Conservation (phyloP, 768 basidiomycete species). For the Amyloporia xantha region DNA sequence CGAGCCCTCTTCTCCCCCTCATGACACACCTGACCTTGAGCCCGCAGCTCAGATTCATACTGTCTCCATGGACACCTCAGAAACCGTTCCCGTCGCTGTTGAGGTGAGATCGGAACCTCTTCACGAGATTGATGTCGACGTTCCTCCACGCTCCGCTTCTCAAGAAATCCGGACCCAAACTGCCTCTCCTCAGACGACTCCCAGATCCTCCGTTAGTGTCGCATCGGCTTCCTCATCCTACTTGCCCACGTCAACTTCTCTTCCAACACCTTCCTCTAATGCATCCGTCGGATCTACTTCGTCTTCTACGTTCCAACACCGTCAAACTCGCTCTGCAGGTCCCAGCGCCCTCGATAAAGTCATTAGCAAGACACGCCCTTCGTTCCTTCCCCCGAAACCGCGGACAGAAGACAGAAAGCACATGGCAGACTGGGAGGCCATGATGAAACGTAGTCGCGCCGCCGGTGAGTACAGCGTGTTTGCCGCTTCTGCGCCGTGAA, state of each 20-base stretch:
- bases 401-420: constrained; percentile 77
- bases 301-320: constrained; percentile 22
- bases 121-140: not conserved
- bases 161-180: constrained; percentile 8
- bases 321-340: constrained; percentile 49
- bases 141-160: constrained; percentile 7
- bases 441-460: constrained; percentile 77
- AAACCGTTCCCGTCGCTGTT: not conserved
- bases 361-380: constrained; percentile 77
- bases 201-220: constrained; percentile 2
- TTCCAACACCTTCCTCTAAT: constrained; percentile 20
- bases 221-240: constrained; percentile 21
- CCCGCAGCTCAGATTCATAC: constrained; percentile 16
- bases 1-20: constrained; percentile 2
- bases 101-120: constrained; percentile 5
- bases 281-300: constrained; percentile 9
- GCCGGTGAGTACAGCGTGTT: constrained; percentile 45
- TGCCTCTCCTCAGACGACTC: constrained; percentile 5
- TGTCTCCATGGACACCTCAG: constrained; percentile 10
- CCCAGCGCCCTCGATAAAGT: constrained; percentile 75
- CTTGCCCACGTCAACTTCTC: constrained; percentile 27
- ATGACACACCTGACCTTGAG: not conserved
- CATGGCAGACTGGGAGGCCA: constrained; percentile 76
- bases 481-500: constrained; percentile 6
- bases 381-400: constrained; percentile 78